Base-by-base conservation (phyloP, 768 basidiomycete species). In the Tricholoma saponaceum region DNA sequence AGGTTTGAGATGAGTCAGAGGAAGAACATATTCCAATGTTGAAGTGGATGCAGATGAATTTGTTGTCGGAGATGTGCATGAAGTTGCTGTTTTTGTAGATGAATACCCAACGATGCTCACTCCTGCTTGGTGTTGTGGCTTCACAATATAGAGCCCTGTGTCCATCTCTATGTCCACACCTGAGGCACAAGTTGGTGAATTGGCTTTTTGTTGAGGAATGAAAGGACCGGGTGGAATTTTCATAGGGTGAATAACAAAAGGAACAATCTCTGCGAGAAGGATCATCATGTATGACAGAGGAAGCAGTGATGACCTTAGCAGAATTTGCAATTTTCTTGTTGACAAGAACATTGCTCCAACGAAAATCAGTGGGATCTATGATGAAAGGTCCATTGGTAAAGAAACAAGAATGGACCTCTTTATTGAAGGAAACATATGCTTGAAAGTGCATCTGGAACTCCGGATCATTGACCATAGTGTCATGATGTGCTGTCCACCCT, bases 1-100 rank as follows among this genome's bases (percentile, higher is more conserved):
- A 39, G n/a, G 4, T 12, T 37, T 37, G 35, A 13, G 12, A 12
- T 12, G 16, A 39, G 37, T 39, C 16, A 5, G 16, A 39, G 37
- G 37, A 35, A 35, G 10, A 35, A 35, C 33, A 30, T 30, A 4
- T 30, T 20, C 18, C 16, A 69, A n/a, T n/a, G n/a, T n/a, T n/a
- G n/a, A n/a, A n/a, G 52, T n/a, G 8, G 39, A 20, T 39, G 39
- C 39, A 54, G n/a, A 54, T 44, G 14, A 25, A 8, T 41, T 16
- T 14, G 18, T 46, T 28, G 41, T 43, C 23, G 1, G 41, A 14
- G 3, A 54, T 26, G 3, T 23, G 13, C 7, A 44, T 14, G 20
- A 54, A 16, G 16, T 18, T 18, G 6, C 22, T 16, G 13, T 54
- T 54, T 4, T 54, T 37, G 25, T n/a, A 9, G 3, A 20, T 20